These are phyloP conservation scores for Helichrysum umbraculigerum DNA, from an alignment of 129 eudicot genomes.

Conservation along the genomic window DNA sequence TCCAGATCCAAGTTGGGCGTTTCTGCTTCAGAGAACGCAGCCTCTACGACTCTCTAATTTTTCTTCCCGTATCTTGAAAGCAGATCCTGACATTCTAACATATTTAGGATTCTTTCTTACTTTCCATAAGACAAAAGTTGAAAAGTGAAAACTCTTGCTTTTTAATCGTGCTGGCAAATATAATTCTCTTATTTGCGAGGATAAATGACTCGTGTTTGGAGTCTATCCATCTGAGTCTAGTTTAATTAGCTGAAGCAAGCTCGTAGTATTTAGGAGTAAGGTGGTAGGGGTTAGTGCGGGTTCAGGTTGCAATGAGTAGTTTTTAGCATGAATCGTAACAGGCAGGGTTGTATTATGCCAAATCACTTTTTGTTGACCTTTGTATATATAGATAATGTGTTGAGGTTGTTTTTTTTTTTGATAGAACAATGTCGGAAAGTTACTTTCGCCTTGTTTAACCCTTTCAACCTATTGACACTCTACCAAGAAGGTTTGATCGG, in stretches of 20 bases:
- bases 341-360: not conserved
- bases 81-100: conserved; percentile 13
- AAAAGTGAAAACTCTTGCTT: not conserved
- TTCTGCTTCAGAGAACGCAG: conserved; percentile 19
- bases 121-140: not conserved
- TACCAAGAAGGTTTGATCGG: not conserved
- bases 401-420: not conserved
- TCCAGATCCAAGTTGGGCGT: not conserved
- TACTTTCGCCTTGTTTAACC: not conserved
- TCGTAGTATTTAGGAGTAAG: not conserved
- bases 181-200: not conserved
- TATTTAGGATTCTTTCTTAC: conserved; percentile 9
- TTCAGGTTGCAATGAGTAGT: not conserved
- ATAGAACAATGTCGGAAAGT: not conserved
- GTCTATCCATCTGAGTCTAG: not conserved
- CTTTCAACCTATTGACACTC: not conserved
- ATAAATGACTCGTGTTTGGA: not conserved
- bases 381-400: not conserved
- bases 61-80: conserved; percentile 23
- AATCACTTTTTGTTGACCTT: not conserved
- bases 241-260: not conserved
- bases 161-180: not conserved
- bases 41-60: conserved; percentile 4
- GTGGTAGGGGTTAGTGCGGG: not conserved
- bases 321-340: not conserved